Evolutionary conservation across 2,329 filamentous ascomycete species (phyloP).

Genomic region (Rachicladosporium sp.): DNA sequence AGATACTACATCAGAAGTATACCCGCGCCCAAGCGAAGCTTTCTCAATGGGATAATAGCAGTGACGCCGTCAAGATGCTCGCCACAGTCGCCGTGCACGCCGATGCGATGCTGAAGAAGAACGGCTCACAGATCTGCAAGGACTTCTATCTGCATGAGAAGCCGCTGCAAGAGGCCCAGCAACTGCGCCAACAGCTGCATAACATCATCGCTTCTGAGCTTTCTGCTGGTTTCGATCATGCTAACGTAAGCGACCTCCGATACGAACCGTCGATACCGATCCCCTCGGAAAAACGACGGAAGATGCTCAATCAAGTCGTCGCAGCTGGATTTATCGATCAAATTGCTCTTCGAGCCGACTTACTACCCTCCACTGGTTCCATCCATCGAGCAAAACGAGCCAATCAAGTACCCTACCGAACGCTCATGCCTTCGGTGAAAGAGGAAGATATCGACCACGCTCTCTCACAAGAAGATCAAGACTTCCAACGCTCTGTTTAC

Average conservation of each 20-base stretch:
- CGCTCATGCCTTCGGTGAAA: slow-evolving; percentile 55
- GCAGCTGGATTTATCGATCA: slow-evolving; percentile 91
- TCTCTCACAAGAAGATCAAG: slow-evolving; percentile 26
- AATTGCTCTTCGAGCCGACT: slow-evolving; percentile 79
- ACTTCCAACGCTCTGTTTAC: slow-evolving; percentile 59
- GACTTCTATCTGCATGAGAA: slow-evolving; percentile 79
- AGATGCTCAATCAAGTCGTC: slow-evolving; percentile 78
- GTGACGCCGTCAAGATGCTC: slow-evolving; percentile 82
- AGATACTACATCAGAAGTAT: slow-evolving; percentile 51
- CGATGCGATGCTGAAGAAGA: slow-evolving; percentile 44
- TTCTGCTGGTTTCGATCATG: not conserved
- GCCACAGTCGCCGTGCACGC: slow-evolving; percentile 81
- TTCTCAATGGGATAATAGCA: slow-evolving; percentile 65
- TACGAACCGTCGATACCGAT: slow-evolving; percentile 35
- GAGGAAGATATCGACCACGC: slow-evolving; percentile 12
- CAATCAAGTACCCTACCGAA: slow-evolving; percentile 84
- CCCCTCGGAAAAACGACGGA: slow-evolving; percentile 52
- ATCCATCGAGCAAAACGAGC: slow-evolving; percentile 65
- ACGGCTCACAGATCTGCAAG: slow-evolving; percentile 51
- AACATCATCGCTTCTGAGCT: slow-evolving; percentile 46
- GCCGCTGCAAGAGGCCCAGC: slow-evolving; percentile 71
- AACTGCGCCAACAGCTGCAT: slow-evolving; percentile 72
- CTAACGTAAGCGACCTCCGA: slow-evolving; percentile 14
- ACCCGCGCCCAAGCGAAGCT: slow-evolving; percentile 68
- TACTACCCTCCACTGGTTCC: slow-evolving; percentile 45